These are phyloP conservation scores for Kazachstania psychrophila DNA, from an alignment of 805 yeast species.

Conservation along the genomic window DNA sequence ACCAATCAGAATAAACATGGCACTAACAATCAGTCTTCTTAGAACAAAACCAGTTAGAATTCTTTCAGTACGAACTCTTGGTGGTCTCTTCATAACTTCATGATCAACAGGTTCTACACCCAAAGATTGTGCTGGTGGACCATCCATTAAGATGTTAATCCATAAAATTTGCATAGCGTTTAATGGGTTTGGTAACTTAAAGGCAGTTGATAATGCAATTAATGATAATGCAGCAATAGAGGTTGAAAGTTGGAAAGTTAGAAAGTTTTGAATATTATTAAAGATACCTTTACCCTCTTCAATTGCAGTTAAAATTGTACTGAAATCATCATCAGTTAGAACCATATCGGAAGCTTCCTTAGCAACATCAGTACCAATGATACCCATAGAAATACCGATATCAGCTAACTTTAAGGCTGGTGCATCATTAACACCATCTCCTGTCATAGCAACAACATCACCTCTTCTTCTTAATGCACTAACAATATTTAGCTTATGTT, in stretches of 20 bases:
- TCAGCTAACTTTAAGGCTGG: constrained; percentile 94
- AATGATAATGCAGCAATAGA: constrained; percentile 89
- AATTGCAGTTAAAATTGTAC: constrained; percentile 86
- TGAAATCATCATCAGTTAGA: constrained; percentile 90
- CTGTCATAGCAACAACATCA: constrained; percentile 96
- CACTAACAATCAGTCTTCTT: constrained; percentile 66
- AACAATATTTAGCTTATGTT: constrained; percentile 83
- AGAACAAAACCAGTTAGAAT: constrained; percentile 65
- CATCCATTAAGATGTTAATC: constrained; percentile 97
- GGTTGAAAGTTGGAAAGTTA: constrained; percentile 92
- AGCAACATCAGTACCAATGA: constrained; percentile 95
- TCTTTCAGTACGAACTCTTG: constrained; percentile 77
- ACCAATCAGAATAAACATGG: constrained; percentile 68
- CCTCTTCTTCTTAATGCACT: constrained; percentile 84
- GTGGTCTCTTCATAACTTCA: constrained; percentile 91
- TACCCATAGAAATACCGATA: constrained; percentile 90
- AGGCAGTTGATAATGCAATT: constrained; percentile 77
- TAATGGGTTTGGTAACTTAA: constrained; percentile 84
- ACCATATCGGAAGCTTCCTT: constrained; percentile 98
- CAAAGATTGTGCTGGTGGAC: constrained; percentile 96
- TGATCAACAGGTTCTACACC: constrained; percentile 97
- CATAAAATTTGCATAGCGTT: constrained; percentile 98
- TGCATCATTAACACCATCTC: constrained; percentile 97
- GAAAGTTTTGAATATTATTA: constrained; percentile 86
- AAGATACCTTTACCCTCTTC: constrained; percentile 97